Evolutionary conservation across 371 early-diverging fungal genomes (phyloP).

Genomic region (Basidiobolus heterosporus): DNA sequence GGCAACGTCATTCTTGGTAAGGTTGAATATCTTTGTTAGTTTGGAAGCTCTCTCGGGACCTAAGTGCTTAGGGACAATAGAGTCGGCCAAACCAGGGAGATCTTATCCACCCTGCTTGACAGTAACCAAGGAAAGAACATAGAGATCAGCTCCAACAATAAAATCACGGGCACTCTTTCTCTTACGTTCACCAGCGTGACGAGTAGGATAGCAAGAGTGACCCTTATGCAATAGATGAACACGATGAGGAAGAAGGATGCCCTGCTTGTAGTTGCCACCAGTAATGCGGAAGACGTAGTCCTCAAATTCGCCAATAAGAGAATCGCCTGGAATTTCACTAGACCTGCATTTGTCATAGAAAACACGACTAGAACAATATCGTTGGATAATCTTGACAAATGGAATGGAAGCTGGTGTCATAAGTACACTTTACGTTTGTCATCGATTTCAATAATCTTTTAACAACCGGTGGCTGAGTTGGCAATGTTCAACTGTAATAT

Average conservation of each 20-base stretch:
- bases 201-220: conserved; percentile 97
- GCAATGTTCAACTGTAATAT: conserved; percentile 85
- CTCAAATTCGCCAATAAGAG: conserved; percentile 95
- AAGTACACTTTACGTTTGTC: conserved; percentile 90
- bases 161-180: conserved; percentile 98
- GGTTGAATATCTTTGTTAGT: conserved; percentile 93
- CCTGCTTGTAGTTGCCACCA: conserved; percentile 99
- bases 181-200: conserved; percentile 95
- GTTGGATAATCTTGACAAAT: background rate
- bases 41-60: conserved; percentile 97
- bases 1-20: conserved; percentile 93
- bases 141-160: conserved; percentile 90
- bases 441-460: conserved; percentile 95
- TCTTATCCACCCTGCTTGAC: conserved; percentile 92
- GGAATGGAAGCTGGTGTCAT: background rate
- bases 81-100: conserved; percentile 94
- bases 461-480: conserved; percentile 96
- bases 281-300: conserved; percentile 97
- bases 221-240: conserved; percentile 89
- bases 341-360: conserved; percentile 97
- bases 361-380: conserved; percentile 46
- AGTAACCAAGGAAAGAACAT: conserved; percentile 86
- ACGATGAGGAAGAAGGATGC: conserved; percentile 85
- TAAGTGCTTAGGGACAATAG: conserved; percentile 77
- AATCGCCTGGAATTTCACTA: conserved; percentile 88